Evolutionary conservation across 1,139 yeast species (phyloP).

Genomic region (Blastobotrys proliferans): DNA sequence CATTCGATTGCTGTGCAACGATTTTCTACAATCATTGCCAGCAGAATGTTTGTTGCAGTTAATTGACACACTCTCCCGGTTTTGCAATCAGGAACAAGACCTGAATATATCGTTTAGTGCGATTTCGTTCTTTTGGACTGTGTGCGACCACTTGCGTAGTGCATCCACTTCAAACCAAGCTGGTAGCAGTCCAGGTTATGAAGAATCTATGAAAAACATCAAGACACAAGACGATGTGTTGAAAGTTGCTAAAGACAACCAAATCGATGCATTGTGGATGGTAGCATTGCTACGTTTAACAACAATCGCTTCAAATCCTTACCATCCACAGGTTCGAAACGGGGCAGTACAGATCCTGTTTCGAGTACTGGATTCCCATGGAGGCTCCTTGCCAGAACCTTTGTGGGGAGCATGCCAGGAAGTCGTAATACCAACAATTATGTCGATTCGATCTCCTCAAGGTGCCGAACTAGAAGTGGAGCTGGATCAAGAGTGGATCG

Average conservation of each 20-base stretch:
- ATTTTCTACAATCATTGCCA: constrained; percentile 71
- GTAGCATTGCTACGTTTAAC: constrained; percentile 61
- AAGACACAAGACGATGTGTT: neutral
- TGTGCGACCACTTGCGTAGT: constrained; percentile 67
- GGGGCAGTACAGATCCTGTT: constrained; percentile 87
- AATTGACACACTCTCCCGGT: constrained; percentile 67
- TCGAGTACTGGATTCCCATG: constrained; percentile 78
- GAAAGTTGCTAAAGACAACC: constrained; percentile 4
- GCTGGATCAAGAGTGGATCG: constrained; percentile 45
- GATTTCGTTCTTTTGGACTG: constrained; percentile 85
- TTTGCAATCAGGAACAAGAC: constrained; percentile 66
- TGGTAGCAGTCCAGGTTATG: constrained; percentile 1
- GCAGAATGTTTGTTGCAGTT: constrained; percentile 52
- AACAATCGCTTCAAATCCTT: constrained; percentile 49
- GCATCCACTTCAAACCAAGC: constrained; percentile 14
- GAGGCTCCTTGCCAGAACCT: constrained; percentile 43
- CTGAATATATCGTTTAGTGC: constrained; percentile 86
- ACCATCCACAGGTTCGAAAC: constrained; percentile 80
- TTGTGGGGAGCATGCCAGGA: constrained; percentile 38
- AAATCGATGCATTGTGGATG: constrained; percentile 49
- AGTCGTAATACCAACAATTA: constrained; percentile 35
- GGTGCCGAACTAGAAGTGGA: constrained; percentile 11
- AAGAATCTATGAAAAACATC: constrained; percentile 14
- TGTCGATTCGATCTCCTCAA: constrained; percentile 29
- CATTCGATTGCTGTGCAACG: constrained; percentile 76